Base-by-base conservation (phyloP, 1,139 yeast genomes). In the Magnusiomyces paraingens region DNA sequence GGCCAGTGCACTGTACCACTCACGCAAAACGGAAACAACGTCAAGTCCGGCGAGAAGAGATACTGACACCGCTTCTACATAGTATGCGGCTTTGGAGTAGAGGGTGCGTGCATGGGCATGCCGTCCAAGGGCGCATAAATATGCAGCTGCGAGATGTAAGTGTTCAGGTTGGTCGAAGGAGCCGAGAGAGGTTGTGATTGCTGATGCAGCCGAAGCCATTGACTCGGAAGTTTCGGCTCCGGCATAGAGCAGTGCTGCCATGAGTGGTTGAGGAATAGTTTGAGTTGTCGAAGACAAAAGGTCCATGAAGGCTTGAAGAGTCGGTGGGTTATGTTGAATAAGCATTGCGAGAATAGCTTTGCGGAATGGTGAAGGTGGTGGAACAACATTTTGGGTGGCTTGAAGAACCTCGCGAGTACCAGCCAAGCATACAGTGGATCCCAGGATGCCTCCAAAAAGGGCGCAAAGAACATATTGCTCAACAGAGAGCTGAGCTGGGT, bases 1-100 rank as follows among this genome's bases (percentile, higher is more conserved):
- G 73, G 51, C 64, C 20, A 38, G 35, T n/a, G n/a, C 35, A 2
- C 22, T 3, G 29, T 35, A 14, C 47, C 47, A 43, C 10, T 8
- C 4, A 15, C 17, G 41, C 8, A 43, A 17, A 15, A 29, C 36
- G 11, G 20, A 44, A 3, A 43, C 32, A 2, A 36, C 48, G 32
- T 42, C 45, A 22, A 39, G 50, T 4, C 39, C 22, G 15, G 45
- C 36, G 4, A 48, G 26, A 15, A 55, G 50, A 14, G 49, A 50
- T 10, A 55, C 50, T 1, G 46, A 42, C 10, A 51, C 22, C 2
- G 57, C 57, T 21, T 55, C 57, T 15, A 55, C 17, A 43, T 38
- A 52, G 29, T 38, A 52, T 8, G 45, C 20, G 14, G 48, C 50
- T n/a, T 14, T 18, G 18, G 50, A 18, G 36, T 55, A 55, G 12